Base-by-base conservation (phyloP, 208 protist species). In the Plasmodiophora brassicae region DNA sequence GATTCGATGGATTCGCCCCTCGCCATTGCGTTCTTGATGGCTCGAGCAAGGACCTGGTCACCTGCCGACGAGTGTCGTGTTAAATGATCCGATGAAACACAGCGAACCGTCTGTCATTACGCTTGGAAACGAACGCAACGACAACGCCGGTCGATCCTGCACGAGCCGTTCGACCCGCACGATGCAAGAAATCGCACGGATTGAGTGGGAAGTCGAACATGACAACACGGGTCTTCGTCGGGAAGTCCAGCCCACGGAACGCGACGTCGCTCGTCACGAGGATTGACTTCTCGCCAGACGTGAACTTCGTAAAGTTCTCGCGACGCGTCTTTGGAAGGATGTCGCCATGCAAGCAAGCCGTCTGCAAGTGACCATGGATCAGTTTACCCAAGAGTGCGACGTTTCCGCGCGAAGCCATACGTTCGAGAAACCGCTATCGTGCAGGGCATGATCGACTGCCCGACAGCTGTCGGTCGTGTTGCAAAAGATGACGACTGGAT, bases 221-320 rank as follows among this genome's bases (percentile, higher is more conserved):
- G 45, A 89, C 50, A 1, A 89, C 88, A 43, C 54, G 35, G 54
- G 71, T 45, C 0, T 94, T 92, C 1, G 88, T 72, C 45, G 94
- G 94, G 85, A 95, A 93, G 87, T 95, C 94, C 0, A 95, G 46
- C 50, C 94, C 94, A 46, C 83, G 85, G 25, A 65, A 71, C 8
- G 92, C 90, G 0, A 93, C 90, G 85, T 93, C 92, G 14, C 91
- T 93, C 36, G 90, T 86, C 10, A 93, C 89, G 8, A 93, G 85
- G 38, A 93, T 85, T n/a, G 44, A 32, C 41, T 86, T 71, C 32
- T 25, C 38, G 0, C 71, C 88, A 41, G 71, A 38, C 28, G 32
- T 39, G 32, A 78, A 78, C 5, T 5, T 5, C 10, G 10, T 32
- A 32, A 78, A 78, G n/a, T 78, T 78, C n/a, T n/a, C 65, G 20